phyloP scores from a whole-genome alignment of 1,139 yeast genomes.

The Debaryomyces subglobosus region DNA sequence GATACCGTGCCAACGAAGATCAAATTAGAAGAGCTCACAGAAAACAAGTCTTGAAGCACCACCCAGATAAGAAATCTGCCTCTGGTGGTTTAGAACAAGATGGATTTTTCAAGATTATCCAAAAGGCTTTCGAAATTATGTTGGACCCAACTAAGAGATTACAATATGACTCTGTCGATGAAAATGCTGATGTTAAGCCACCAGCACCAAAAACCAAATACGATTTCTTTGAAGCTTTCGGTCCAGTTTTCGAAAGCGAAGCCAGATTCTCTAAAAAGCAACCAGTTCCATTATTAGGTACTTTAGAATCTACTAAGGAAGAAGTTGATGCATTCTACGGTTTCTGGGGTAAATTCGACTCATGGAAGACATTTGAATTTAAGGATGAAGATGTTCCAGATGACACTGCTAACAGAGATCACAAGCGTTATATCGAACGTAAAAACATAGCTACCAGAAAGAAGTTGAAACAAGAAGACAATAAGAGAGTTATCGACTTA shows the following conservation, averaged over 20 bases:
- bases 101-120: slow-evolving; percentile 97
- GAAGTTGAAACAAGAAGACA: slow-evolving; percentile 97
- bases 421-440: slow-evolving; percentile 97
- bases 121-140: slow-evolving; percentile 91
- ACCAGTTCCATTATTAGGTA: slow-evolving; percentile 87
- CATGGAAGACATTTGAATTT: slow-evolving; percentile 98
- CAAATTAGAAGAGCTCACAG: slow-evolving; percentile 97
- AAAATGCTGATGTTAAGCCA: slow-evolving; percentile 79
- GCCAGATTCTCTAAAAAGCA: slow-evolving; percentile 88
- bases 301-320: slow-evolving; percentile 64
- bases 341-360: slow-evolving; percentile 94
- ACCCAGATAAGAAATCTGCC: slow-evolving; percentile 96
- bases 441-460: slow-evolving; percentile 96
- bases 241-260: slow-evolving; percentile 88
- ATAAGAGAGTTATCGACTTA: slow-evolving; percentile 81
- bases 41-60: slow-evolving; percentile 94
- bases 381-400: slow-evolving; percentile 99
- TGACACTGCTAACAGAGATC: slow-evolving; percentile 98
- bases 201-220: slow-evolving; percentile 65
- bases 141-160: slow-evolving; percentile 84
- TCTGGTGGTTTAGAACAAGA: slow-evolving; percentile 86
- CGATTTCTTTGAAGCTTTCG: slow-evolving; percentile 92
- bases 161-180: slow-evolving; percentile 95
- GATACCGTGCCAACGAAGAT: slow-evolving; percentile 89
- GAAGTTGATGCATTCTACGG: slow-evolving; percentile 89